Base-by-base conservation (phyloP, 148 eudicot genomes). In the Chenopodium formosanum region DNA sequence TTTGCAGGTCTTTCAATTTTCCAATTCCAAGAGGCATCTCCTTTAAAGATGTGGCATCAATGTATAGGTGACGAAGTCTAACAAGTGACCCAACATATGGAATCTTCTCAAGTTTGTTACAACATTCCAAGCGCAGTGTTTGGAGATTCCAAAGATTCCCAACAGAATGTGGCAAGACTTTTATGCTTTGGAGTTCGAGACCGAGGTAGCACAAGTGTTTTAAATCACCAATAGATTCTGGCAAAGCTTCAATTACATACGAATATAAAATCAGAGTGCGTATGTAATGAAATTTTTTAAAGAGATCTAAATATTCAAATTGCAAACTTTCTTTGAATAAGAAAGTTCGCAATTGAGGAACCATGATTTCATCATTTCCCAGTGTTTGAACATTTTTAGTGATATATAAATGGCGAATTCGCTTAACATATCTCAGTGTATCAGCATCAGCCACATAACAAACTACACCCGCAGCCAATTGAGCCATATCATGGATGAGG, bases 401-500 rank as follows among this genome's bases (percentile, higher is more conserved):
- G 5, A 76, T 20, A 11, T 34, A 63, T 0, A 76, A 34, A 37
- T 76, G 22, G 60, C 79, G 79, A 34, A 22, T 46, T 63, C 32
- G n/a, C 0, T 1, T 4, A 17, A 3, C 17, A 16, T 7, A 34
- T 37, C 17, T 60, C 2, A 20, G 19, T 6, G 47, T 37, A 25
- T 53, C 60, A 14, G 13, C 12, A 23, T 17, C 62, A 53, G 12
- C 16, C 16, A 16, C n/a, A 7, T 6, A 22, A 19, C 65, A 34
- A 0, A 37, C 4, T 16, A 40, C 70, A 7, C 31, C 52, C 1
- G 79, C 79, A 37, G 79, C 79, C 70, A 52, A 62, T 12, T 62
- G 70, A 62, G 79, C 79, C 79, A 76, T 12, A 27, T 78, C 81
- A 65, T 47, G 31, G 7, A 78, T 78, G 8, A 78, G 81, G 6